A percentile compares a stretch with the other conserved stretches of the same genome.
phyloP scores from a whole-genome alignment of 1,284 basidiomycete species.

The Microstroma glucosiphilum region DNA sequence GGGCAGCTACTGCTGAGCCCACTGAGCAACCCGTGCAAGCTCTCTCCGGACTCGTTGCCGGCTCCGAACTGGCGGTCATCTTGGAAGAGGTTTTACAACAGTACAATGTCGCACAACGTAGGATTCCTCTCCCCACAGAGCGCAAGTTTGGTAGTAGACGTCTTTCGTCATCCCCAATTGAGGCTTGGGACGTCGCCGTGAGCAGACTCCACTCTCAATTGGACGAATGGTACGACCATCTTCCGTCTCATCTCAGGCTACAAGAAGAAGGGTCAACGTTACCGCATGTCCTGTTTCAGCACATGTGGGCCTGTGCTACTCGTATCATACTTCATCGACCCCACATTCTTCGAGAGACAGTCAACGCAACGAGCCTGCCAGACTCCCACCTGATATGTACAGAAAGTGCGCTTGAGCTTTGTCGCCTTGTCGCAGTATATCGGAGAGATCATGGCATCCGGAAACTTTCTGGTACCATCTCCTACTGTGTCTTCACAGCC shows the following conservation, averaged over 20 bases:
- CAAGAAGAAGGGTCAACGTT: not conserved
- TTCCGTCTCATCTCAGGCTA: not conserved
- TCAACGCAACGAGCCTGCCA: slow-evolving; percentile 21
- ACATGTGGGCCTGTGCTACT: slow-evolving; percentile 3
- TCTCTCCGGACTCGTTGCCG: slow-evolving; percentile 22
- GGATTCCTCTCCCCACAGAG: not conserved
- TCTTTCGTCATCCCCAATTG: not conserved
- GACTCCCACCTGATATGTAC: slow-evolving; percentile 33
- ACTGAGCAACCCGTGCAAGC: slow-evolving; percentile 15
- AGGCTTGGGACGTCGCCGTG: slow-evolving; percentile 14
- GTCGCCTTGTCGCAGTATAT: slow-evolving; percentile 27
- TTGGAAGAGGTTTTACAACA: slow-evolving; percentile 28
- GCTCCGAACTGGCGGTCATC: slow-evolving; percentile 22
- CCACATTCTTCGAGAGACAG: slow-evolving; percentile 2
- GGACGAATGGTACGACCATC: slow-evolving; percentile 10
- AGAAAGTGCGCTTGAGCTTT: slow-evolving; percentile 25
- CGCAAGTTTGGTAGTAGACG: not conserved
- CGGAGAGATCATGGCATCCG: slow-evolving; percentile 30
- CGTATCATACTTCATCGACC: slow-evolving; percentile 1
- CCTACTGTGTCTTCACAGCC: slow-evolving; percentile 37
- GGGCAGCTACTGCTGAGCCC: not conserved
- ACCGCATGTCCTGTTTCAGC: not conserved
- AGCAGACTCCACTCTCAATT: slow-evolving; percentile 10
- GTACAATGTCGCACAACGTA: slow-evolving; percentile 24
- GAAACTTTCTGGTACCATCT: slow-evolving; percentile 27